Conservation (phyloP, 2,329 filamentous ascomycete species). For the Berkeleyomyces basicola region DNA sequence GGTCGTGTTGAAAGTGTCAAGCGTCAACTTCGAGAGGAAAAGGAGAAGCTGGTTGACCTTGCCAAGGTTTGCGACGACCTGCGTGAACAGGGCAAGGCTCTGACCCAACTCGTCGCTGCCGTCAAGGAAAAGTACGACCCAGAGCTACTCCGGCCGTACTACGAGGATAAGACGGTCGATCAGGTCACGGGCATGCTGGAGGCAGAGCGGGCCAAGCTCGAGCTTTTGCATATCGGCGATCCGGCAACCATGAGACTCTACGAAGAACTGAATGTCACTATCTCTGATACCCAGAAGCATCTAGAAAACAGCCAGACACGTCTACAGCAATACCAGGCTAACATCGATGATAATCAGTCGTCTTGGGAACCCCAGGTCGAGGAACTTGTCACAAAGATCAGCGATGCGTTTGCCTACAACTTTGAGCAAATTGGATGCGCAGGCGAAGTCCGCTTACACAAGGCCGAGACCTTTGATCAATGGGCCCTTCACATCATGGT, state of each 20-base stretch:
- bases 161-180: conserved; percentile 36
- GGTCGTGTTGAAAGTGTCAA: conserved; percentile 45
- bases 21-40: conserved; percentile 31
- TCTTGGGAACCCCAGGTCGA: conserved; percentile 79
- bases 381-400: conserved; percentile 61
- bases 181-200: conserved; percentile 58
- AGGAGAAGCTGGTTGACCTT: conserved; percentile 24
- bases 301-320: conserved; percentile 38
- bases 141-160: conserved; percentile 28
- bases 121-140: conserved; percentile 23
- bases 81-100: conserved; percentile 21
- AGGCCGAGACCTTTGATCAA: conserved; percentile 81
- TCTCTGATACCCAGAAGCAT: conserved; percentile 30
- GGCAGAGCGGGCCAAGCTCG: conserved; percentile 57
- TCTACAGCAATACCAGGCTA: conserved; percentile 36
- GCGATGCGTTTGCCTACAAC: conserved; percentile 79
- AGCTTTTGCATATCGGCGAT: conserved; percentile 65
- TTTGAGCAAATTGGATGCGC: conserved; percentile 90
- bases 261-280: conserved; percentile 57
- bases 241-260: conserved; percentile 61
- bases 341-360: conserved; percentile 49
- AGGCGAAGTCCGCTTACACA: conserved; percentile 75
- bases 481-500: conserved; percentile 93
- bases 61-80: conserved; percentile 24
- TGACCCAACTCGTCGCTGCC: conserved; percentile 16